Evolutionary conservation across 805 yeast species (phyloP), one percentile per base, ranked within the genome.

Genomic region (Starmera dryadoides): DNA sequence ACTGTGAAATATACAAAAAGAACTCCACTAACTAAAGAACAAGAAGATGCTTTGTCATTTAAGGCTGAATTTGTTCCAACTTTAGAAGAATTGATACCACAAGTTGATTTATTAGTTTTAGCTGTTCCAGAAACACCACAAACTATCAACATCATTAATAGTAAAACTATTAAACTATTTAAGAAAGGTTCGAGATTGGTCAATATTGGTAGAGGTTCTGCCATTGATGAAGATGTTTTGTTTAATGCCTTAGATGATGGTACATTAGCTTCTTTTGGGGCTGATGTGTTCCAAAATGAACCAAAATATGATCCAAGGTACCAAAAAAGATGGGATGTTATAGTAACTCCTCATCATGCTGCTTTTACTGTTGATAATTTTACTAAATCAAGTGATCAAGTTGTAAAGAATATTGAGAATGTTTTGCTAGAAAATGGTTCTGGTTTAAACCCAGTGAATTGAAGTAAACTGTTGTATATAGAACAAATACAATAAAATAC

Each of bases 171-270:
- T 18, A 56, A 59, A 9, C 48, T 62, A 36, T 63, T 82, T 40
- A 67, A 71, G 31, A 61, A 64, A 32, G 81, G 84, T 2, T 69
- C 80, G 6, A 66, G 85, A 38, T 62, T 85, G 19, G 77, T 85
- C 36, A 85, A 85, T 52, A 77, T 85, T 32, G 94, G 94, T 2
- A 66, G 95, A 43, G 95, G 94, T 2, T 50, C 71, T 3, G 73
- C 83, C 29, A 69, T 85, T 43, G 77, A 83, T 47, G 87, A 80
- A 48, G 66, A 71, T n/a, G 89, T 77, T 3, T 58, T 84, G 35
- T 64, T 82, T 10, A 66, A 62, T 4, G 89, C 81, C 0, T 63
- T 85, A 38, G 66, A 77, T 41, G 48, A 68, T 7, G 86, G 86
- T 1, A 71, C 77, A 38, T 67, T 85, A 2, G 59, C 71, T 7